Evolutionary conservation across 2,329 filamentous ascomycete species (phyloP).

Genomic region (Penicillium sp.): DNA sequence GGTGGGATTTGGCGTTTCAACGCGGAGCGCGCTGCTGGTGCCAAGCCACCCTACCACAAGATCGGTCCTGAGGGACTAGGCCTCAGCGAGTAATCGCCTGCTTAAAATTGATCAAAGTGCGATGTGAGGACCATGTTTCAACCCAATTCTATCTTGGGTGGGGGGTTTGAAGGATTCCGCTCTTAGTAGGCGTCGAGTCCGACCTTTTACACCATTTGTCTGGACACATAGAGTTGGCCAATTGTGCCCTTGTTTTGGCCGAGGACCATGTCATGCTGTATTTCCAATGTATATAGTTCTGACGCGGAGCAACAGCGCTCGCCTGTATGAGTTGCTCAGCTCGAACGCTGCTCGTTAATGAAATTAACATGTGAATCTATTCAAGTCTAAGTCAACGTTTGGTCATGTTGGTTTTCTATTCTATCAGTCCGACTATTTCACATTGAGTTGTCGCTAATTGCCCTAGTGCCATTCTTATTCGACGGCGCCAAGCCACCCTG

Average conservation of each 20-base stretch:
- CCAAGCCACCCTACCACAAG: slow-evolving; percentile 41
- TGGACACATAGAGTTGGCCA: slow-evolving; percentile 19
- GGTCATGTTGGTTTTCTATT: too few species aligned
- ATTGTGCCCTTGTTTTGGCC: slow-evolving; percentile 10
- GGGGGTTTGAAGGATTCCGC: slow-evolving; percentile 1
- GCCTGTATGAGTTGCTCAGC: slow-evolving; percentile 7
- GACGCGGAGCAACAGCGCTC: slow-evolving; percentile 9
- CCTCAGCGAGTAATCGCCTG: slow-evolving; percentile 16
- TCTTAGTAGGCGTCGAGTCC: slow-evolving; percentile 1
- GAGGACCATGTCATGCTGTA: slow-evolving; percentile 14
- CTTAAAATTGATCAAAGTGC: background rate
- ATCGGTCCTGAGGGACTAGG: slow-evolving; percentile 39
- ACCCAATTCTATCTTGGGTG: slow-evolving; percentile 4
- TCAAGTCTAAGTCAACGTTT: too few species aligned
- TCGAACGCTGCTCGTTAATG: slow-evolving; percentile 12
- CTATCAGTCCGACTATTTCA: too few species aligned
- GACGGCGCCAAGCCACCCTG: too few species aligned
- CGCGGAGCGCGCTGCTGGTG: slow-evolving; percentile 45
- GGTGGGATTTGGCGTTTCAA: slow-evolving; percentile 67
- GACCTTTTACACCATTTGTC: slow-evolving; percentile 6
- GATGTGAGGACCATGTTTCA: background rate
- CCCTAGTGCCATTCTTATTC: too few species aligned
- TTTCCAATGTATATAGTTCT: slow-evolving; percentile 24
- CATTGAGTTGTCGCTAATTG: too few species aligned
- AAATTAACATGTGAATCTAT: too few species aligned